Base-by-base conservation (phyloP, 2,329 filamentous ascomycete species). In the Akanthomyces muscarius region DNA sequence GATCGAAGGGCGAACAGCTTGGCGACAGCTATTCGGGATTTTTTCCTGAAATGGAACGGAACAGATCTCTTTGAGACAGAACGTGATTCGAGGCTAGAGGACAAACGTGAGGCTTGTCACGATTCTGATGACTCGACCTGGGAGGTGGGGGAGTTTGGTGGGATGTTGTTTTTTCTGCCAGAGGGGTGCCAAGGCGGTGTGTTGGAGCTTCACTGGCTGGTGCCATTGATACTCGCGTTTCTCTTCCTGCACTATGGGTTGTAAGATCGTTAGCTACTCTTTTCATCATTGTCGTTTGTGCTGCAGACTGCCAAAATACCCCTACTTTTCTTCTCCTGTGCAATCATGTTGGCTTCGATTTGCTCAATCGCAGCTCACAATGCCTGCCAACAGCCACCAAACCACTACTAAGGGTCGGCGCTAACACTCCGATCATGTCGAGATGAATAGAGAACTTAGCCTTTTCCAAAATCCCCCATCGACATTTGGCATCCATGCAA, bases 1-100 rank as follows among this genome's bases (percentile, higher is more conserved):
- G 72, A 69, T 65, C 71, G 77, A 63, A 83, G 76, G 71, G 76
- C 74, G 67, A 80, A 79, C 79, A 83, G 77, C 66, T 77, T 81
- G 74, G 67, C 61, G 63, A 58, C 50, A 33, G 41, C 44, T 16
- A 56, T 57, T 50, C 48, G 56, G 18, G 14, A 44, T 45, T 4
- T 57, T 62, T 62, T 36, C 2, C 50, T 47, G 18, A 44, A 38
- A 38, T 5, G 28, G 11, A 18, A 23, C 11, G 16, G 4, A 13
- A n/a, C 30, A 25, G 41, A 28, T 42, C 3, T 10, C 3, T 23
- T 18, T 16, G 10, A 30, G 28, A 38, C 5, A 23, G 28, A 16
- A n/a, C n/a, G 28, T 13, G 5, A 50, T 28, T 56, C 41, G 28
- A 33, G 25, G 5, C n/a, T 21, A 5, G 16, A 25, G 5, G n/a